A percentile compares a stretch with the other conserved stretches of the same genome.
Conservation (phyloP, 345 rosid species). For the Eucalyptus sp. region DNA sequence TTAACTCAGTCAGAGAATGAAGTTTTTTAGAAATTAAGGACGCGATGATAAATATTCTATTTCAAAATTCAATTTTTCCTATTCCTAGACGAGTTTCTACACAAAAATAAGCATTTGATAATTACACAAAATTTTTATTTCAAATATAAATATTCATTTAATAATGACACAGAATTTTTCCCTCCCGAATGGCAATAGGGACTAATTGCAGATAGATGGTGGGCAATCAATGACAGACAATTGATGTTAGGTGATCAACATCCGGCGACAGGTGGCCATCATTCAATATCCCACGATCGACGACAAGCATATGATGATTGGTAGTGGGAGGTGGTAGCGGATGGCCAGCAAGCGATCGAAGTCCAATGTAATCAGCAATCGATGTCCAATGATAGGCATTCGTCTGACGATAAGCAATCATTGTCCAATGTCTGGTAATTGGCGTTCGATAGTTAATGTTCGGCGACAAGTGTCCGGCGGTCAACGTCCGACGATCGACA, state of each 20-base stretch:
- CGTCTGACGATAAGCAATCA: rapidly evolving
- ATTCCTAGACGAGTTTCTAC: rapidly evolving
- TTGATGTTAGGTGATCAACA: rapidly evolving
- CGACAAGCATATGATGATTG: no score
- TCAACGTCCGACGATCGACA: rapidly evolving
- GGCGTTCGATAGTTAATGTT: rapidly evolving
- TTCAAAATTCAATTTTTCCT: no score
- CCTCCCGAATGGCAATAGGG: rapidly evolving
- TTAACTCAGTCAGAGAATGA: not conserved
- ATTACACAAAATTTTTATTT: rapidly evolving
- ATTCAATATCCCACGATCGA: no score
- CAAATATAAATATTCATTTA: rapidly evolving
- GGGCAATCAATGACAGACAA: rapidly evolving
- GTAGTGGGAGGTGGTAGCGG: no score
- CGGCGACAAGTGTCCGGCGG: rapidly evolving
- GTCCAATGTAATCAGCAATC: no score
- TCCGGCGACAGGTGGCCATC: rapidly evolving
- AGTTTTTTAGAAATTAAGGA: no score
- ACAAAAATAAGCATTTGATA: rapidly evolving
- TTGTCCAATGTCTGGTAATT: rapidly evolving
- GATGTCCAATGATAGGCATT: no score
- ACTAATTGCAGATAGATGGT: rapidly evolving
- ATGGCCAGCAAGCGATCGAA: no score
- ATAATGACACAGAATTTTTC: rapidly evolving
- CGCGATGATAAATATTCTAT: rapidly evolving